Evolutionary conservation across 1,284 basidiomycete genomes (phyloP).

Genomic region (Ceratobasidium sp.): DNA sequence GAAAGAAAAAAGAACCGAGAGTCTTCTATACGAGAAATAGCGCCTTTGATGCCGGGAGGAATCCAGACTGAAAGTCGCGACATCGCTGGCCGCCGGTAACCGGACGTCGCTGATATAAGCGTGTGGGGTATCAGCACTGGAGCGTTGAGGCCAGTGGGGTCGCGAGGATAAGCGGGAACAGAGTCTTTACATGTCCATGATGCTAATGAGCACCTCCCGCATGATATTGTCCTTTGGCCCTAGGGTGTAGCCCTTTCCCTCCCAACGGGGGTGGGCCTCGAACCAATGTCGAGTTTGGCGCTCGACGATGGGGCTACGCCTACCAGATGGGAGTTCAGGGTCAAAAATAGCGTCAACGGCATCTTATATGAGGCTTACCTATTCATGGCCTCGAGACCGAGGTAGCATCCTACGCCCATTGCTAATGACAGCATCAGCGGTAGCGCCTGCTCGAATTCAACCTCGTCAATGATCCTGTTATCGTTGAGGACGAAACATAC

Average conservation of each 20-base stretch:
- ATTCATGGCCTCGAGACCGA: background rate
- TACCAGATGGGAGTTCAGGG: background rate
- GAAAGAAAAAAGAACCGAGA: too few species aligned
- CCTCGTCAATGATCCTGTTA: background rate
- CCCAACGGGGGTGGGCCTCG: constrained; percentile 2
- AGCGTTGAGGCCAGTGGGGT: too few species aligned
- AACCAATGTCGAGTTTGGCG: background rate
- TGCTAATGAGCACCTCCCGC: constrained; percentile 36
- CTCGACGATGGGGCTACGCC: background rate
- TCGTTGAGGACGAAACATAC: background rate
- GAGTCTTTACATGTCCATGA: background rate
- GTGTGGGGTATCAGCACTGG: too few species aligned
- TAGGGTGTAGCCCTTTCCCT: constrained; percentile 37
- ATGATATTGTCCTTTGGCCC: constrained; percentile 27
- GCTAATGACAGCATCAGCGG: constrained; percentile 8
- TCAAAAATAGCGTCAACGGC: too few species aligned
- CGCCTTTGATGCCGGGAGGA: too few species aligned
- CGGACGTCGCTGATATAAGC: too few species aligned
- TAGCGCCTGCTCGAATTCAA: background rate
- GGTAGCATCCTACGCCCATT: constrained; percentile 14
- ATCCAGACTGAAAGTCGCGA: too few species aligned
- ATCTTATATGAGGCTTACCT: background rate
- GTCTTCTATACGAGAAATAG: too few species aligned
- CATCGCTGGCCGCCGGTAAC: too few species aligned
- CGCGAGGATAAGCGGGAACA: too few species aligned